Conservation (phyloP, 179 eudicot species). For the Actinidia arguta region DNA sequence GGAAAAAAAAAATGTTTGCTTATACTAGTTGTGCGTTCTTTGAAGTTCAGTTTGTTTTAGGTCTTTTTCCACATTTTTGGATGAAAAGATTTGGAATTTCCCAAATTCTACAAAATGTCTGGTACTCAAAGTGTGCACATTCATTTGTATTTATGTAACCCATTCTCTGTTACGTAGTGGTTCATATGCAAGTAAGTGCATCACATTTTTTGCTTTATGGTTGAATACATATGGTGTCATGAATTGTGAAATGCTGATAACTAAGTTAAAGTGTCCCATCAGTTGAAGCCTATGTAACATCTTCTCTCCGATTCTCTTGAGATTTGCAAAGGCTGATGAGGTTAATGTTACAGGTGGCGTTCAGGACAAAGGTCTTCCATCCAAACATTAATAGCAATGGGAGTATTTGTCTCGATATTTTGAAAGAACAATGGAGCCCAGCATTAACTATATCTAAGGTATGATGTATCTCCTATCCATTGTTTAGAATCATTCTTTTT, state of each 20-base stretch:
- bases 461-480: background rate
- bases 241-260: background rate
- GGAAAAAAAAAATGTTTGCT: background rate
- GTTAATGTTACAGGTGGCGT: slow-evolving; percentile 38
- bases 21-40: background rate
- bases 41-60: background rate
- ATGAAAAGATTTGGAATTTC: slow-evolving; percentile 5
- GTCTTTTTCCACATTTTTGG: background rate
- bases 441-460: slow-evolving; percentile 57
- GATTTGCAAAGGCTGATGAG: background rate
- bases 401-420: slow-evolving; percentile 51
- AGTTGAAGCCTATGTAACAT: background rate
- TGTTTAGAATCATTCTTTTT: background rate
- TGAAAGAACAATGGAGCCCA: slow-evolving; percentile 57
- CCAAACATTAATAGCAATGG: slow-evolving; percentile 53
- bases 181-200: background rate
- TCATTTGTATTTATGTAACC: background rate
- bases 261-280: background rate
- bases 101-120: background rate
- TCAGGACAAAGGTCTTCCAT: slow-evolving; percentile 50
- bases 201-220: background rate
- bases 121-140: background rate
- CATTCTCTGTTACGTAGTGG: background rate
- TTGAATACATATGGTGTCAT: background rate
- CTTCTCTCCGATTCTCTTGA: background rate